phyloP scores from a whole-genome alignment of 495 filamentous ascomycete species.

The Tuber borchii region DNA sequence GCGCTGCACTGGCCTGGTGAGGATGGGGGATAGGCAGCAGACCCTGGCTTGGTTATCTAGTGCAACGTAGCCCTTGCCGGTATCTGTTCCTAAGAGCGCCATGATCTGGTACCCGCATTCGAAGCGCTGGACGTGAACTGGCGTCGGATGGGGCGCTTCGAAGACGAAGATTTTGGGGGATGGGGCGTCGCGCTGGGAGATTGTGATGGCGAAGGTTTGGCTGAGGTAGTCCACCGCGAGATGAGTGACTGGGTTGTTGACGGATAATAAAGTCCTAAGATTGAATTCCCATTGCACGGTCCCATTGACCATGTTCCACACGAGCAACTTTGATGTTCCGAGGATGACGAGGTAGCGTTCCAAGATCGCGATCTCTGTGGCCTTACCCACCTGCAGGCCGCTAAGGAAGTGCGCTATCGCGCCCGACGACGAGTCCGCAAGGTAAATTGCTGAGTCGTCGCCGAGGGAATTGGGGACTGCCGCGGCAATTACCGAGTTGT shows the following conservation, averaged over 20 bases:
- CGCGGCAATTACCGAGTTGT: slow-evolving; percentile 77
- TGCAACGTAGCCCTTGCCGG: slow-evolving; percentile 34
- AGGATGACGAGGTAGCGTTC: slow-evolving; percentile 58
- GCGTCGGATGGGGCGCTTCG: slow-evolving; percentile 46
- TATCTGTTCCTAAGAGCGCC: slow-evolving; percentile 44
- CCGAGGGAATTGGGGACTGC: slow-evolving; percentile 43
- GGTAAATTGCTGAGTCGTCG: slow-evolving; percentile 50
- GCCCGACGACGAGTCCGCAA: slow-evolving; percentile 57
- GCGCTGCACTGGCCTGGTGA: slow-evolving; percentile 24
- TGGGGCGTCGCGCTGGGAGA: slow-evolving; percentile 32
- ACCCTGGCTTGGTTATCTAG: slow-evolving; percentile 30
- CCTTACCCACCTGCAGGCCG: slow-evolving; percentile 51
- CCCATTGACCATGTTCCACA: slow-evolving; percentile 62
- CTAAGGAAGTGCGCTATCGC: slow-evolving; percentile 50
- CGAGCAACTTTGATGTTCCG: slow-evolving; percentile 53
- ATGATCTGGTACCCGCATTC: slow-evolving; percentile 47
- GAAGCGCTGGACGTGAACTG: slow-evolving; percentile 49
- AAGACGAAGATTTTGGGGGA: slow-evolving; percentile 55
- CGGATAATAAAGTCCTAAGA: slow-evolving; percentile 43
- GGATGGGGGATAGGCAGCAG: slow-evolving; percentile 32
- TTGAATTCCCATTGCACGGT: slow-evolving; percentile 50
- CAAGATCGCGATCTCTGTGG: slow-evolving; percentile 55
- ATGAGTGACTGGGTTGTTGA: slow-evolving; percentile 45
- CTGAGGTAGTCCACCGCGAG: slow-evolving; percentile 55
- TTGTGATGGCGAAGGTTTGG: slow-evolving; percentile 53